These are phyloP conservation scores for Licmophora abbreviata DNA, from an alignment of 108 stramenopile genomes.

Conservation along the genomic window DNA sequence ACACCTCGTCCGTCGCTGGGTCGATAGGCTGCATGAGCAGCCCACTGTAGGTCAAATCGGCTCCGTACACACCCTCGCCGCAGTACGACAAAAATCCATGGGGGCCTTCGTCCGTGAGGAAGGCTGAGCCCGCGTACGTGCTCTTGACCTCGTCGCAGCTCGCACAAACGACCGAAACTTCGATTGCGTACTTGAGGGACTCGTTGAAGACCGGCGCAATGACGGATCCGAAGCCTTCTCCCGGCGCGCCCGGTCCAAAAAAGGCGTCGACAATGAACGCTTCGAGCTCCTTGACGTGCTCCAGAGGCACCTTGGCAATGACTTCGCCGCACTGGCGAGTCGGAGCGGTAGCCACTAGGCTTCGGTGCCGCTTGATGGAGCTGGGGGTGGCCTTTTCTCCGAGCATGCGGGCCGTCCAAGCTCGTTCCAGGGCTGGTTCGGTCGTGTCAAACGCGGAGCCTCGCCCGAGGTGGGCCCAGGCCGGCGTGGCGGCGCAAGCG, in stretches of 20 bases:
- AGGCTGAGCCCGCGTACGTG: not conserved
- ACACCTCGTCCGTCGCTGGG: not conserved
- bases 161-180: not conserved
- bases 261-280: not conserved
- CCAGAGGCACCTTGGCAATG: not conserved
- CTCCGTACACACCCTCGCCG: not conserved
- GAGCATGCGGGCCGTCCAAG: not conserved
- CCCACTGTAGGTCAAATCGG: not conserved
- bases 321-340: not conserved
- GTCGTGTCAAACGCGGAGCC: no score
- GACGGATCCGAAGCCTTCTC: not conserved
- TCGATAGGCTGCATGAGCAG: not conserved
- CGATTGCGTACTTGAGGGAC: not conserved
- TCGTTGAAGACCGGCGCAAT: not conserved
- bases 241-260: not conserved
- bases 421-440: no score
- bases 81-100: not conserved
- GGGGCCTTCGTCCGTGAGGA: not conserved
- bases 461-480: no score
- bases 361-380: not conserved
- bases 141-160: not conserved
- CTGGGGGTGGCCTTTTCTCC: conserved; percentile 1
- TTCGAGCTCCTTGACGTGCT: not conserved
- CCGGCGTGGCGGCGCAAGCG: no score
- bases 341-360: conserved; percentile 5